Percentiles rank a stretch among this genome's conserved stretches.
Conservation (phyloP, 176 grass and related monocot genomes). For the Oryza glumipatula region DNA sequence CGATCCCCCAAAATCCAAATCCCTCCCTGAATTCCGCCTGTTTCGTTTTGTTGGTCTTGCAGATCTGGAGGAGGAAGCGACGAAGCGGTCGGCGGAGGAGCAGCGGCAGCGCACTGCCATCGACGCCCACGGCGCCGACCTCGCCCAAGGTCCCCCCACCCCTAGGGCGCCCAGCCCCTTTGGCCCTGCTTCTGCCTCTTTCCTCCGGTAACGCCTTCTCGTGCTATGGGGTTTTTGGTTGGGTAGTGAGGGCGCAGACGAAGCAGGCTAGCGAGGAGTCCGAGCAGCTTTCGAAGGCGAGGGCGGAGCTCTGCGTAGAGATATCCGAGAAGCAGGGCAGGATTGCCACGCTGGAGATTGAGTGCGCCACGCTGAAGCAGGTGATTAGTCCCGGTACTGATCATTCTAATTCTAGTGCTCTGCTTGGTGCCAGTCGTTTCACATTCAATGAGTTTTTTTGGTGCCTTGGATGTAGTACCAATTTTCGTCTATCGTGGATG, state of each 20-base stretch:
- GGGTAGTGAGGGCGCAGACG: conserved; percentile 61
- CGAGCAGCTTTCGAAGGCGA: conserved; percentile 47
- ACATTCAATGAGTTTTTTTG: conserved; percentile 11
- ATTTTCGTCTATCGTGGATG: not conserved
- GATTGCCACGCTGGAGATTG: conserved; percentile 56
- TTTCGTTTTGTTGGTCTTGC: conserved; percentile 37
- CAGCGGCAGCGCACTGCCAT: conserved; percentile 78
- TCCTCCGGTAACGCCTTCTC: not conserved
- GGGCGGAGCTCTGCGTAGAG: conserved; percentile 43
- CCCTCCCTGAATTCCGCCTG: not conserved
- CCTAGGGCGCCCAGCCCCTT: not conserved
- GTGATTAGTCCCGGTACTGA: conserved; percentile 21
- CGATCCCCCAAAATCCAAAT: not conserved
- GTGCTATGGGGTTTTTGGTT: not conserved
- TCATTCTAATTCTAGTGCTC: not conserved
- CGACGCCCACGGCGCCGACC: conserved; percentile 54
- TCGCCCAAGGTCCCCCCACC: conserved; percentile 53
- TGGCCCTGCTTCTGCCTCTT: not conserved
- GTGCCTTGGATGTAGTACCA: not conserved
- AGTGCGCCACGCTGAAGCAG: conserved; percentile 73
- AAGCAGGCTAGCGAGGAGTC: conserved; percentile 53
- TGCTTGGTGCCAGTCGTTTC: not conserved
- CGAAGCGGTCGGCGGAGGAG: conserved; percentile 81
- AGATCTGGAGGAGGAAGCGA: conserved; percentile 82
- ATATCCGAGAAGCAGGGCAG: conserved; percentile 65